These are phyloP conservation scores for Hyaloscypha bicolor DNA, from an alignment of 495 filamentous ascomycete species.

Conservation along the genomic window DNA sequence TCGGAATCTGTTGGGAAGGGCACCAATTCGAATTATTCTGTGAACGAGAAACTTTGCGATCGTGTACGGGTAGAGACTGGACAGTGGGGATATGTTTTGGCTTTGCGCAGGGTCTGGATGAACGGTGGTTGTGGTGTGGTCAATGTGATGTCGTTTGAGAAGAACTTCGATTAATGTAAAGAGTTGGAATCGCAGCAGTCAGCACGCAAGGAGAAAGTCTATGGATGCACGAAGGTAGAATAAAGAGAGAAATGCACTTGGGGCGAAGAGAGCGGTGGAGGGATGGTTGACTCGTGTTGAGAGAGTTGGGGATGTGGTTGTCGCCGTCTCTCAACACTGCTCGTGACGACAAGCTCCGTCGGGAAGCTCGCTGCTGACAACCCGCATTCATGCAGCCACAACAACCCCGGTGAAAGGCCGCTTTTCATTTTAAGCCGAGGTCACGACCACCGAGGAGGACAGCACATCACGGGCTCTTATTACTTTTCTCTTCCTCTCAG, in stretches of 20 bases:
- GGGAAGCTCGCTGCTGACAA: not conserved
- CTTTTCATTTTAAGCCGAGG: conserved; percentile 2
- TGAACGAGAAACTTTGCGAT: conserved; percentile 2
- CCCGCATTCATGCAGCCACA: conserved; percentile 5
- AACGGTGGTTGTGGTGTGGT: not conserved
- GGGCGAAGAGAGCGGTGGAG: not conserved
- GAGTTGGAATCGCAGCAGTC: not conserved
- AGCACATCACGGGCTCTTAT: too few relatives aligned
- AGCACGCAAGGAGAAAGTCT: not conserved
- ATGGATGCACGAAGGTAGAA: not conserved
- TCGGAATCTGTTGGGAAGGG: not conserved
- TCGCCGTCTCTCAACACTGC: conserved; percentile 2
- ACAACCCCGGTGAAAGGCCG: not conserved
- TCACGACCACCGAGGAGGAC: not conserved
- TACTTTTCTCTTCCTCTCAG: not conserved
- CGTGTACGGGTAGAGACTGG: not conserved
- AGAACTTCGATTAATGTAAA: not conserved
- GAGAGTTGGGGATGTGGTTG: not conserved
- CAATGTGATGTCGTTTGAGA: not conserved
- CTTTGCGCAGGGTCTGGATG: conserved; percentile 1
- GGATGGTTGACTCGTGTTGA: conserved; percentile 14
- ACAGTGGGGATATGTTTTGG: not conserved
- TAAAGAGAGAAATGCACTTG: not conserved
- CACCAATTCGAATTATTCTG: not conserved
- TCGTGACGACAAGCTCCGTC: conserved; percentile 1